Evolutionary conservation across 1,139 yeast species (phyloP).

Genomic region (Suzukiozyma palmioleophila): DNA sequence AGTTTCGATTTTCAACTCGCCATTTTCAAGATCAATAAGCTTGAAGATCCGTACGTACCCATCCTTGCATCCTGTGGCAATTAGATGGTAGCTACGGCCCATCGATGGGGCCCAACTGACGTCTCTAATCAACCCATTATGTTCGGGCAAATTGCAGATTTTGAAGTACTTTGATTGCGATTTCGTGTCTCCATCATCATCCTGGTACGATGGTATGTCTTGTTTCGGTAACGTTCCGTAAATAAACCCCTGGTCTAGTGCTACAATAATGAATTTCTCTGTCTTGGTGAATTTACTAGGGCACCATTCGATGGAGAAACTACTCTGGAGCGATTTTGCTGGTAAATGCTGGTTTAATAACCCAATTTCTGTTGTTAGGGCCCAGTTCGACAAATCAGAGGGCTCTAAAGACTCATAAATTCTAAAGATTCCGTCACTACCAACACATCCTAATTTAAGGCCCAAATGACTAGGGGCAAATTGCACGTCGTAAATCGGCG

Average conservation of each 20-base stretch:
- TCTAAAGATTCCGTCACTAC: conserved; percentile 83
- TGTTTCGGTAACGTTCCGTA: conserved; percentile 36
- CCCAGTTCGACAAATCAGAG: conserved; percentile 79
- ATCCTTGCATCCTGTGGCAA: conserved; percentile 96
- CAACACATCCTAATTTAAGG: conserved; percentile 78
- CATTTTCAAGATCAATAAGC: conserved; percentile 41
- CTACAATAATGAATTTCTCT: conserved; percentile 81
- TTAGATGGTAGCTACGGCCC: conserved; percentile 82
- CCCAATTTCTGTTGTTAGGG: conserved; percentile 64
- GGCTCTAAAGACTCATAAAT: conserved; percentile 90
- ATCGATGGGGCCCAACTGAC: conserved; percentile 97
- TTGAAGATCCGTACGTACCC: conserved; percentile 86
- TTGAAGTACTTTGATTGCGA: conserved; percentile 25
- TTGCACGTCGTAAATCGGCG: conserved; percentile 83
- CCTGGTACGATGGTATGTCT: conserved; percentile 7
- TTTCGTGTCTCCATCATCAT: conserved; percentile 11
- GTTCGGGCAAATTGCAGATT: conserved; percentile 59
- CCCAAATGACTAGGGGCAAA: conserved; percentile 90
- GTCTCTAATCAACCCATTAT: conserved; percentile 79
- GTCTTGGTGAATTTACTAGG: conserved; percentile 72
- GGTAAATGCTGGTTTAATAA: conserved; percentile 59
- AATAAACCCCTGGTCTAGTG: conserved; percentile 81
- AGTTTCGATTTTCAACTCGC: conserved; percentile 33
- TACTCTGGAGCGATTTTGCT: conserved; percentile 78
- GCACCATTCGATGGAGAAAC: conserved; percentile 90